Percentiles rank a stretch among this genome's conserved stretches.
Conservation (phyloP, 2,329 filamentous ascomycete genomes). For the Lomentospora prolificans region DNA sequence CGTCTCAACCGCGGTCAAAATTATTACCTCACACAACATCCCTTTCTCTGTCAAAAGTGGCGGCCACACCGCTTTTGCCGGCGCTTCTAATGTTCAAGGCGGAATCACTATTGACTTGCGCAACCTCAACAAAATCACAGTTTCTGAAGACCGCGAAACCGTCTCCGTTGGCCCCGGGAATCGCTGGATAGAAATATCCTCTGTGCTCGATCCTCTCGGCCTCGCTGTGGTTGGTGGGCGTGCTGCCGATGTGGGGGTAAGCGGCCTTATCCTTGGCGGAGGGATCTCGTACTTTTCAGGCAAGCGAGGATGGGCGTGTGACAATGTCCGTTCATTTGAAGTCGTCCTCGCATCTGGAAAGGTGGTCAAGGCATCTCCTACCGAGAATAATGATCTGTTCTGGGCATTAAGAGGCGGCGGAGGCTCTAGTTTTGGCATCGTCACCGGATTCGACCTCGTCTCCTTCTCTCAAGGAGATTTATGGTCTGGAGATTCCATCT, state of each 20-base stretch:
- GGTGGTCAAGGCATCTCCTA: conserved; percentile 29
- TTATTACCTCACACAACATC: conserved; percentile 7
- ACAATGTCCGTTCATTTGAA: conserved; percentile 31
- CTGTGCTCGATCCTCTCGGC: conserved; percentile 19
- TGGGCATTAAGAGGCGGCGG: conserved; percentile 47
- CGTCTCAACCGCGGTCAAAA: conserved; percentile 9
- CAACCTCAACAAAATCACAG: conserved; percentile 13
- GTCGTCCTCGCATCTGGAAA: conserved; percentile 35
- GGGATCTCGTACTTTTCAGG: conserved; percentile 16
- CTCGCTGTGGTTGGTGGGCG: conserved; percentile 34
- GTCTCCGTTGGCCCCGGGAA: conserved; percentile 34
- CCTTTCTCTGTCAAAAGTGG: conserved; percentile 39
- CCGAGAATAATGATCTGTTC: conserved; percentile 40
- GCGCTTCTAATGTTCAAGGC: conserved; percentile 18
- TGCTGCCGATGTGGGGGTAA: conserved; percentile 22
- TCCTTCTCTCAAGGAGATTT: conserved; percentile 25
- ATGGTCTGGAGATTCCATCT: conserved; percentile 19
- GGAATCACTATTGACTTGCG: conserved; percentile 21
- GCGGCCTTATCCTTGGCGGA: conserved; percentile 19
- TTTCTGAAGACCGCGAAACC: conserved; percentile 19
- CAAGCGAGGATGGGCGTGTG: conserved; percentile 31
- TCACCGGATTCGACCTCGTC: conserved; percentile 36
- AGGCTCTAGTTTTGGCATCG: conserved; percentile 47
- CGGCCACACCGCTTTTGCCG: conserved; percentile 38
- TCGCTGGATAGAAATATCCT: conserved; percentile 26